Evolutionary conservation across 129 eudicot species (phyloP).

Genomic region (carrot (Daucus carota)): DNA sequence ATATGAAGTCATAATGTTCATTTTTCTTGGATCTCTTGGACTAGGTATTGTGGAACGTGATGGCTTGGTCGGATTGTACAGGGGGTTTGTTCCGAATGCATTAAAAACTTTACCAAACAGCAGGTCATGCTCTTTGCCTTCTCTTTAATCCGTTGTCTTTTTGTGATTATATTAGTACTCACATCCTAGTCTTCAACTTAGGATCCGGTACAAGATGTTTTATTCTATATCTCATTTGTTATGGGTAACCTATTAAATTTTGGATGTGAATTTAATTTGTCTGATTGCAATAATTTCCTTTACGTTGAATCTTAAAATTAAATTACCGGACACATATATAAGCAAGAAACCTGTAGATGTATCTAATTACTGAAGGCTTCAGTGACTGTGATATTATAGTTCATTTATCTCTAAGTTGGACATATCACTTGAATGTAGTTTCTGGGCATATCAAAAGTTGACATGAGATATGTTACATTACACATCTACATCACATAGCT

Average conservation of each 20-base stretch:
- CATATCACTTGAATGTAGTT: neutral
- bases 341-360: neutral
- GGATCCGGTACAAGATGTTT: too few species aligned
- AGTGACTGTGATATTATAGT: neutral
- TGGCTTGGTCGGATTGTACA: slow-evolving; percentile 78
- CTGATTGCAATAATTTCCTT: neutral
- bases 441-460: neutral
- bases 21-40: slow-evolving; percentile 3
- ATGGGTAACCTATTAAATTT: neutral
- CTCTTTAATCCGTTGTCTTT: neutral
- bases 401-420: neutral
- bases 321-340: neutral
- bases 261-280: neutral
- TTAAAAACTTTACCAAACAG: slow-evolving; percentile 82
- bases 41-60: slow-evolving; percentile 79
- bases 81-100: slow-evolving; percentile 95
- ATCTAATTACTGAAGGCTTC: neutral
- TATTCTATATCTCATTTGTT: neutral
- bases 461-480: neutral
- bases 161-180: neutral
- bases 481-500: neutral
- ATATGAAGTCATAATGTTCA: neutral
- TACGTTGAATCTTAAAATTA: neutral
- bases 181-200: neutral
- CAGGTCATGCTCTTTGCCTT: slow-evolving; percentile 39